Evolutionary conservation across 768 basidiomycete species (phyloP), one percentile per base, ranked within the genome.

Genomic region (Chalciporus pseudorubinellus): DNA sequence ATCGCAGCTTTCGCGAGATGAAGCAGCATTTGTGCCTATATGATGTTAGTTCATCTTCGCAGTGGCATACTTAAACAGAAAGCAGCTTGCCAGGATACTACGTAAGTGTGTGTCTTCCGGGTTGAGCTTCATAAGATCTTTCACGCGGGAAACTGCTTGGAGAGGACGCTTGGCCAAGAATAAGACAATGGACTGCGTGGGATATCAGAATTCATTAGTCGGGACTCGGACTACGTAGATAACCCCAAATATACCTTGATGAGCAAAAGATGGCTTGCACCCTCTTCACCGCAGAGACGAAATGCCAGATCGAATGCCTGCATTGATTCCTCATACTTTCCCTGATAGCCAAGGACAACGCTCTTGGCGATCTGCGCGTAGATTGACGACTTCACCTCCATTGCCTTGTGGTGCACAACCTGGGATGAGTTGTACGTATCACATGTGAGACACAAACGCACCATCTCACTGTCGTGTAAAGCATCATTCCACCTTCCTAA

Each of bases 281-380:
- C 39, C 19, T 60, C 48, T 14, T 38, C 7, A 6, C 16, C 5
- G 31, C 50, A 60, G 29, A 22, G 29, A 39, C 40, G 9, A 22
- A 60, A 56, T 13, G 44, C 51, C 42, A 60, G 48, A 28, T 60
- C 59, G 39, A 60, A 57, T 6, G 54, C 59, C 18, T 60, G 54
- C 50, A 60, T 60, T 1, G 58, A 48, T 31, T 60, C 48, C 24
- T 52, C 59, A 2, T 60, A 46, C 47, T 18, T 45, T 6, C 31
- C 46, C 19, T 48, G 59, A 29, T 50, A 49, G 34, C 44, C 14
- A 11, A 60, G 48, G 12, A 50, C 59, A 6, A 57, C 7, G 38
- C 54, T 57, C 44, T 46, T 60, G 1, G 54, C 54, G 7, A 60
- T 60, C 22, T 19, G 53, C 16, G 55, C 59, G 34, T 57, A 45